These are phyloP conservation scores for Diospyros kaki DNA, from an alignment of 148 eudicot species.

Conservation along the genomic window DNA sequence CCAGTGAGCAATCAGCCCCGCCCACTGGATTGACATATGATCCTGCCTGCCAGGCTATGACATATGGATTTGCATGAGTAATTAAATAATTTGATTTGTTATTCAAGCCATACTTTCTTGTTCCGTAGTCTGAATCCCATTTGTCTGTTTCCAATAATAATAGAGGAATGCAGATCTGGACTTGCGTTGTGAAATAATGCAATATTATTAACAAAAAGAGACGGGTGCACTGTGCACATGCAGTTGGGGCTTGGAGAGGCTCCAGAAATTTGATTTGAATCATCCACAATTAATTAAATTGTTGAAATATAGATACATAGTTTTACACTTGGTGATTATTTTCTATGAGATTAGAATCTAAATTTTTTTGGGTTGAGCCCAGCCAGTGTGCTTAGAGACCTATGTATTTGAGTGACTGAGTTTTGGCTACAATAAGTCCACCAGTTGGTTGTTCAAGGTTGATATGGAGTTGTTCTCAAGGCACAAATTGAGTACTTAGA, in stretches of 20 bases:
- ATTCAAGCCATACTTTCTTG: no score
- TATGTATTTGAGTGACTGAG: no score
- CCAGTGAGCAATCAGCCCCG: not conserved
- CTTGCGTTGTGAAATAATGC: not conserved
- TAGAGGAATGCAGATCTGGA: slow-evolving; percentile 8
- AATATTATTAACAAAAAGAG: not conserved
- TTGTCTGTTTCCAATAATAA: slow-evolving; percentile 19
- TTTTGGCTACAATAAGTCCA: no score
- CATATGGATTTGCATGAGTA: not conserved
- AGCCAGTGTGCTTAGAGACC: no score
- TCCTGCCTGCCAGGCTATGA: not conserved
- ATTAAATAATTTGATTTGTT: not conserved
- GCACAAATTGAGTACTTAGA: no score
- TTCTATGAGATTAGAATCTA: no score
- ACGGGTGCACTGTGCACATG: not conserved
- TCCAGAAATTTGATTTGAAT: not conserved
- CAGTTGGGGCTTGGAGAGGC: not conserved
- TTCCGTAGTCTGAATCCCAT: not conserved
- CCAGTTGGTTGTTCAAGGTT: no score
- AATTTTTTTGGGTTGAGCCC: no score
- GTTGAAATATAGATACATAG: no score
- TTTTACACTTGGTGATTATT: no score
- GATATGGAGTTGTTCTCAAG: no score
- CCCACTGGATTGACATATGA: not conserved
- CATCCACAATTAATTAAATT: no score